A percentile compares a stretch with the other conserved stretches of the same genome.
These are phyloP conservation scores for Umbelopsis ramanniana DNA, from an alignment of 192 early-diverging fungal species.

Conservation along the genomic window DNA sequence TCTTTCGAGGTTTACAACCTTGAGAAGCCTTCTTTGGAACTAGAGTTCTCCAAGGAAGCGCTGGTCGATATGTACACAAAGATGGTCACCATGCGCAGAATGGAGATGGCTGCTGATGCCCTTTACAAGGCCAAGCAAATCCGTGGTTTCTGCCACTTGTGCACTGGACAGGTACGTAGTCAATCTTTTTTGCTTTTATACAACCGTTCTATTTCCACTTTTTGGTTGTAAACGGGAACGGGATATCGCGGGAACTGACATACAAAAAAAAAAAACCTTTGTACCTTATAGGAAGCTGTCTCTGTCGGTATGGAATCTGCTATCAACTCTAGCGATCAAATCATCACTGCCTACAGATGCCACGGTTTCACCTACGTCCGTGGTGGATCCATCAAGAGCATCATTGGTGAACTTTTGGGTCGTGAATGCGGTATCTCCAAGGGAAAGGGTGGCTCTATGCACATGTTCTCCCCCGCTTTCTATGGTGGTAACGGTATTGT, in stretches of 20 bases:
- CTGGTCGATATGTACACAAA: conserved; percentile 81
- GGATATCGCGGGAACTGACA: conserved; percentile 17
- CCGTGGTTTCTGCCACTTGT: conserved; percentile 98
- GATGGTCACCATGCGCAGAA: conserved; percentile 88
- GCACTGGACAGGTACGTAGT: conserved; percentile 83
- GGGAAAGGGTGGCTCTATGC: conserved; percentile 99
- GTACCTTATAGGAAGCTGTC: conserved; percentile 72
- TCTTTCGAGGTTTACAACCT: conserved; percentile 88
- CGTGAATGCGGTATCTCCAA: conserved; percentile 81
- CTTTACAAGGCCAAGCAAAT: conserved; percentile 97
- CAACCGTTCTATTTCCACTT: background rate
- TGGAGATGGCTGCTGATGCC: conserved; percentile 94
- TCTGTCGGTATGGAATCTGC: conserved; percentile 92
- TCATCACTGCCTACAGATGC: conserved; percentile 98
- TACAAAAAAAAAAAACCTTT: conserved; percentile 13
- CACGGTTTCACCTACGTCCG: conserved; percentile 95
- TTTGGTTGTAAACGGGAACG: conserved; percentile 7
- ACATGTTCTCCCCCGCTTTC: conserved; percentile 96
- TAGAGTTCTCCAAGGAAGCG: conserved; percentile 73
- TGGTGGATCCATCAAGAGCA: conserved; percentile 66
- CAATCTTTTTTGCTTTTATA: background rate
- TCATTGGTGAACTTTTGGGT: conserved; percentile 86
- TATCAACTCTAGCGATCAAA: conserved; percentile 86
- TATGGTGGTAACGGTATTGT: conserved; percentile 99
- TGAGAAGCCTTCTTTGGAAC: conserved; percentile 64